These are phyloP conservation scores for Kwoniella botswanensis DNA, from an alignment of 768 basidiomycete species.

Conservation along the genomic window DNA sequence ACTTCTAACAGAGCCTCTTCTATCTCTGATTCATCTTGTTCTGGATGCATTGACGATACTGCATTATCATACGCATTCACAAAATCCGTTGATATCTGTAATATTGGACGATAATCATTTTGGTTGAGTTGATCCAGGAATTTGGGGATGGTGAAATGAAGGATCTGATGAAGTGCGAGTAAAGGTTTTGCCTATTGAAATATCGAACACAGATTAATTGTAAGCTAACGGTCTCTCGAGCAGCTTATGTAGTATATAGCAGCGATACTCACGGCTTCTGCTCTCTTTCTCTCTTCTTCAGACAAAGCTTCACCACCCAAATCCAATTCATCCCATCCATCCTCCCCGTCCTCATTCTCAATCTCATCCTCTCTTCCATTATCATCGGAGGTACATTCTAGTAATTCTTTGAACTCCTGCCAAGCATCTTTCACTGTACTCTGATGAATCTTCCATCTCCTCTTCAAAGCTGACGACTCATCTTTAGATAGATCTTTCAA, in stretches of 20 bases:
- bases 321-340: slow-evolving; percentile 38
- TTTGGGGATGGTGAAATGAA: slow-evolving; percentile 41
- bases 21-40: slow-evolving; percentile 41
- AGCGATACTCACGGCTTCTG: slow-evolving; percentile 35
- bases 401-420: slow-evolving; percentile 48
- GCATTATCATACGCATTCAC: slow-evolving; percentile 41
- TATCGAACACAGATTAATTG: not conserved
- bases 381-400: slow-evolving; percentile 33
- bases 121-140: slow-evolving; percentile 14
- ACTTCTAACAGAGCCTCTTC: slow-evolving; percentile 30
- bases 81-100: slow-evolving; percentile 25
- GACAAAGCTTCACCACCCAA: slow-evolving; percentile 32
- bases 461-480: slow-evolving; percentile 34
- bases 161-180: slow-evolving; percentile 43
- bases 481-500: slow-evolving; percentile 18
- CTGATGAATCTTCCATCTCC: slow-evolving; percentile 36
- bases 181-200: slow-evolving; percentile 39
- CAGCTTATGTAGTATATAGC: no score
- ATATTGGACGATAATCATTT: slow-evolving; percentile 23
- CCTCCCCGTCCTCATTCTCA: slow-evolving; percentile 28
- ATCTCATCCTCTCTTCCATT: slow-evolving; percentile 16
- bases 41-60: slow-evolving; percentile 43
- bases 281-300: slow-evolving; percentile 24
- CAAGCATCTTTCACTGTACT: slow-evolving; percentile 50
- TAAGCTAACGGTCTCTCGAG: no score